A percentile compares a stretch with the other conserved stretches of the same genome.
Evolutionary conservation across 2,329 filamentous ascomycete species (phyloP).

Genomic region (Paecilomyces sp.): DNA sequence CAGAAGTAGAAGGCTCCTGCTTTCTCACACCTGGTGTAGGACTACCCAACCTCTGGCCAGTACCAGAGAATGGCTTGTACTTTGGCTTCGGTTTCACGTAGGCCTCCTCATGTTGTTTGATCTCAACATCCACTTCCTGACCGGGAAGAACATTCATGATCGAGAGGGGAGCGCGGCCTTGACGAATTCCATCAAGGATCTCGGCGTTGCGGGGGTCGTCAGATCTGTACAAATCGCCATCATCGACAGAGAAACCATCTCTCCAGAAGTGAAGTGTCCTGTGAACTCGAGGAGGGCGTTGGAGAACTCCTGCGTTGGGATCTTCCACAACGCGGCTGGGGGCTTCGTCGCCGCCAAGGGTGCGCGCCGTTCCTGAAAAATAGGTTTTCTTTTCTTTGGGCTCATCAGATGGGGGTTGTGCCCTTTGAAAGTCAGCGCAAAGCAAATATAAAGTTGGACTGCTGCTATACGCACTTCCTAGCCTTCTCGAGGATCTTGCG

Average conservation of each 20-base stretch:
- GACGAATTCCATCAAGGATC: slow-evolving; percentile 56
- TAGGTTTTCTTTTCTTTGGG: slow-evolving; percentile 33
- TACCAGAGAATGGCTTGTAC: slow-evolving; percentile 56
- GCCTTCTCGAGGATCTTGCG: slow-evolving; percentile 45
- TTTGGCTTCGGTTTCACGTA: slow-evolving; percentile 57
- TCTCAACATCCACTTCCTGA: slow-evolving; percentile 59
- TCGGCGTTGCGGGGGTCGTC: slow-evolving; percentile 57
- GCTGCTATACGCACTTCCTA: slow-evolving; percentile 20
- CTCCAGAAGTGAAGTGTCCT: slow-evolving; percentile 58
- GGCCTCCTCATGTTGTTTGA: slow-evolving; percentile 57
- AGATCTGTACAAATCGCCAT: slow-evolving; percentile 56
- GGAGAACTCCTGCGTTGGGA: slow-evolving; percentile 36
- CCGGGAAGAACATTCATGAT: slow-evolving; percentile 57
- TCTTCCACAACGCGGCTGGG: slow-evolving; percentile 52
- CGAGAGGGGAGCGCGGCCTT: slow-evolving; percentile 54
- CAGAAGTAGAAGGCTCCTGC: slow-evolving; percentile 22
- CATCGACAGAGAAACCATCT: slow-evolving; percentile 60
- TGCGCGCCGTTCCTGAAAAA: slow-evolving; percentile 56
- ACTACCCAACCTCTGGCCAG: slow-evolving; percentile 56
- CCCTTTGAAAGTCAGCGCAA: slow-evolving; percentile 13
- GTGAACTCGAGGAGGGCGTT: slow-evolving; percentile 44
- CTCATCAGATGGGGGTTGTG: slow-evolving; percentile 34
- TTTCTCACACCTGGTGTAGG: slow-evolving; percentile 50
- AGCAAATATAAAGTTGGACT: neutral
- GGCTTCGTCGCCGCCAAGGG: slow-evolving; percentile 58